phyloP scores from a whole-genome alignment of 164 flowering plant genomes.

The Malania oleifera region DNA sequence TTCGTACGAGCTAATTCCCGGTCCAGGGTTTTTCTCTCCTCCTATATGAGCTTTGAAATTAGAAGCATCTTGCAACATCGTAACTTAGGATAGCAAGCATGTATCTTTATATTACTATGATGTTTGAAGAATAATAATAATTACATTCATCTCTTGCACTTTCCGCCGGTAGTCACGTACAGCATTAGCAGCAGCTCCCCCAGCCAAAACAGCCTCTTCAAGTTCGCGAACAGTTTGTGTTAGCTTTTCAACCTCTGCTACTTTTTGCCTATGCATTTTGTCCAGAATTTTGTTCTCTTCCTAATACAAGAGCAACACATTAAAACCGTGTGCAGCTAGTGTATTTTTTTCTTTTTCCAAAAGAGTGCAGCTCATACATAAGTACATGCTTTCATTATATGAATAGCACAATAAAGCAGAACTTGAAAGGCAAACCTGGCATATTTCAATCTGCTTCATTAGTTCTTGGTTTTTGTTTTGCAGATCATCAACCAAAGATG shows the following conservation, averaged over 20 bases:
- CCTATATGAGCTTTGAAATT: conserved; percentile 31
- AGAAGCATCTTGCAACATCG: neutral
- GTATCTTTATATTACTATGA: neutral
- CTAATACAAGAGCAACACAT: conserved; percentile 18
- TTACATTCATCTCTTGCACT: conserved; percentile 76
- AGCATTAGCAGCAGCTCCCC: conserved; percentile 79
- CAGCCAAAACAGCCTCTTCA: conserved; percentile 73
- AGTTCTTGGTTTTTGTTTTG: conserved; percentile 76
- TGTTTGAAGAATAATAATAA: neutral
- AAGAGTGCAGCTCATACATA: neutral
- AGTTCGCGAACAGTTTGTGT: conserved; percentile 71
- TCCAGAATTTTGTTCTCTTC: conserved; percentile 69
- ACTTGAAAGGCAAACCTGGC: conserved; percentile 47
- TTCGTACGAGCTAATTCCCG: conserved; percentile 81
- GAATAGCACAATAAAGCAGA: neutral
- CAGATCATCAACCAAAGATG: conserved; percentile 70
- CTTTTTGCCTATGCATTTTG: conserved; percentile 70
- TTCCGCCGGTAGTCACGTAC: conserved; percentile 67
- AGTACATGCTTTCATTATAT: neutral
- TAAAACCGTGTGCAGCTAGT: no score
- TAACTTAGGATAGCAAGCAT: neutral
- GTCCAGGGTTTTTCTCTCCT: conserved; percentile 63
- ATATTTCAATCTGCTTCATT: conserved; percentile 68
- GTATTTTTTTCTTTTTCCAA: no score
- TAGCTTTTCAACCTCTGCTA: conserved; percentile 63